phyloP scores from a whole-genome alignment of 805 yeast species.

The Sporopachydermia quercuum region DNA sequence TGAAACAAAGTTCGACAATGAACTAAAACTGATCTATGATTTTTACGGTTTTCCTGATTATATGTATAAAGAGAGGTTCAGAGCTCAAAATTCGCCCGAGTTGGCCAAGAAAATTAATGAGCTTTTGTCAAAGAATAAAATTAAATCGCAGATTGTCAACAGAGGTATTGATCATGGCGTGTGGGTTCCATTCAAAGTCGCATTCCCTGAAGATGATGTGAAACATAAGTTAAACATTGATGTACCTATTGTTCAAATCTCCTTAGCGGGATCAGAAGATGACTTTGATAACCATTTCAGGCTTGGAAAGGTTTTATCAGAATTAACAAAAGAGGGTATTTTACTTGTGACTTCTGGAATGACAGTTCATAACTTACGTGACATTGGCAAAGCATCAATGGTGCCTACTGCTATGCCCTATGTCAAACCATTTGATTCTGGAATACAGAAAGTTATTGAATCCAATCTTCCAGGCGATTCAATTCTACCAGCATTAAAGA shows the following conservation, averaged over 20 bases:
- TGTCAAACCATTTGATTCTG: slow-evolving; percentile 33
- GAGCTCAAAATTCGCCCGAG: slow-evolving; percentile 26
- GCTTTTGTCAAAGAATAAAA: slow-evolving; percentile 26
- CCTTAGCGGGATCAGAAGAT: slow-evolving; percentile 19
- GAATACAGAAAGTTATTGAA: slow-evolving; percentile 27
- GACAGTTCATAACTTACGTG: slow-evolving; percentile 65
- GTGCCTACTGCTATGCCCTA: slow-evolving; percentile 27
- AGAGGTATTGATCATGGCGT: slow-evolving; percentile 75
- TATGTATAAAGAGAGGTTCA: slow-evolving; percentile 51
- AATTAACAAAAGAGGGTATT: slow-evolving; percentile 37
- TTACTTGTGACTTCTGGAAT: slow-evolving; percentile 56
- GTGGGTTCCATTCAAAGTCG: slow-evolving; percentile 70
- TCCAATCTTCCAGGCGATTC: slow-evolving; percentile 14
- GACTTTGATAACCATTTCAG: slow-evolving; percentile 25
- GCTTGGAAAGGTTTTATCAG: slow-evolving; percentile 40
- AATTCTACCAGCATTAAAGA: slow-evolving; percentile 23
- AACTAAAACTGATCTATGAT: slow-evolving; percentile 53
- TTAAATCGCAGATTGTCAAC: slow-evolving; percentile 27
- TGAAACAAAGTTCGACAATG: slow-evolving; percentile 15
- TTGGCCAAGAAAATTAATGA: slow-evolving; percentile 31
- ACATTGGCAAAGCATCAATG: slow-evolving; percentile 23
- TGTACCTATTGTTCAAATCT: slow-evolving; percentile 28
- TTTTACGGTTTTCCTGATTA: slow-evolving; percentile 57
- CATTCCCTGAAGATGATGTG: slow-evolving; percentile 31
- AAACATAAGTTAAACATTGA: slow-evolving; percentile 12